A percentile compares a stretch with the other conserved stretches of the same genome.
phyloP scores from a whole-genome alignment of 1,284 basidiomycete species.

The Rhodotorula sp. region DNA sequence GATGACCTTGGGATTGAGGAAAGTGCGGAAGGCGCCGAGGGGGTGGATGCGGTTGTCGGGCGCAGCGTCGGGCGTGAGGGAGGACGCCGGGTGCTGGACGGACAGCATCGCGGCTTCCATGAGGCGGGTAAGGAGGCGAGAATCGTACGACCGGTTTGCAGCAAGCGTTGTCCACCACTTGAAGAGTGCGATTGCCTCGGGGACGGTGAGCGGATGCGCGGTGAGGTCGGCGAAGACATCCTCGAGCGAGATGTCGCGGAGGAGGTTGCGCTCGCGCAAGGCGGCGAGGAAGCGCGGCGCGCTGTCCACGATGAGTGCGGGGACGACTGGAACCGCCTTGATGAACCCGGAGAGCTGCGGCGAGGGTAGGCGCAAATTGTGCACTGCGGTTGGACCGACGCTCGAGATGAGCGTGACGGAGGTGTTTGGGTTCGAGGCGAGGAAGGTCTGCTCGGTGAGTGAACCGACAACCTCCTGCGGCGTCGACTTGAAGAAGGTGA shows the following conservation, averaged over 20 bases:
- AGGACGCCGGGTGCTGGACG: constrained; percentile 7
- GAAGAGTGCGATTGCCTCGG: constrained; percentile 78
- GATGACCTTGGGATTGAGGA: constrained; percentile 73
- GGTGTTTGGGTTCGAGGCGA: constrained; percentile 59
- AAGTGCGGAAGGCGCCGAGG: constrained; percentile 69
- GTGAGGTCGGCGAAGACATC: constrained; percentile 84
- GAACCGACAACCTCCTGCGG: constrained; percentile 81
- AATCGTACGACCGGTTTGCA: constrained; percentile 42
- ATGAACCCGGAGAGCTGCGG: constrained; percentile 73
- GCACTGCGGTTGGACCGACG: constrained; percentile 69
- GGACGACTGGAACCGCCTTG: constrained; percentile 74
- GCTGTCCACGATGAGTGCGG: constrained; percentile 65
- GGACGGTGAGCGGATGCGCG: constrained; percentile 67
- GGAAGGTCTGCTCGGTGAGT: constrained; percentile 80
- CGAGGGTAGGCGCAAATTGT: constrained; percentile 77
- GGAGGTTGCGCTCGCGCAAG: constrained; percentile 67
- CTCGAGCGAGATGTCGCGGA: constrained; percentile 79
- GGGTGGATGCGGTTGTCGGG: constrained; percentile 61
- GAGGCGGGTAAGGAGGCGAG: constrained; percentile 33
- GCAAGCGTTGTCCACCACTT: constrained; percentile 83
- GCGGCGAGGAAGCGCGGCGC: constrained; percentile 67
- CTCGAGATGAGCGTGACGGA: constrained; percentile 77
- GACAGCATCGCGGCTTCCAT: constrained; percentile 65
- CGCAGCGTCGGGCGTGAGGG: neutral
- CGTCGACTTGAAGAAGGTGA: constrained; percentile 82